Evolutionary conservation across 108 stramenopile species (phyloP).

Genomic region (Fistulifera pelliculosa): DNA sequence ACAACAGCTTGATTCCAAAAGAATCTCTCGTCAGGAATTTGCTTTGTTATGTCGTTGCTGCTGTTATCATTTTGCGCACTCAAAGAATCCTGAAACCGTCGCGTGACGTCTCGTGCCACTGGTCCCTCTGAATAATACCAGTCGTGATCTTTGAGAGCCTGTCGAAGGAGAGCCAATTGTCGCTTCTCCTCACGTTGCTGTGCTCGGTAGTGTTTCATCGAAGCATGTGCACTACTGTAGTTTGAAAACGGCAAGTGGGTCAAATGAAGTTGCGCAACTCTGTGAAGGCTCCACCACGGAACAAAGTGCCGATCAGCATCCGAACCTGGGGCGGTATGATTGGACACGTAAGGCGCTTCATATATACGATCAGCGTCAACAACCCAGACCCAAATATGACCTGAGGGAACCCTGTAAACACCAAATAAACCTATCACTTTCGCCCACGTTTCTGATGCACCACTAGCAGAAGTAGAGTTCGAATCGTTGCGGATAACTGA

Average conservation of each 20-base stretch:
- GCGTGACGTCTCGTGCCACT: conserved; percentile 41
- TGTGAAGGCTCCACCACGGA: conserved; percentile 40
- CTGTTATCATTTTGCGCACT: conserved; percentile 3
- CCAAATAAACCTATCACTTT: conserved; percentile 74
- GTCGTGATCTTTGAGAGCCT: conserved; percentile 63
- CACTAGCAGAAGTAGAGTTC: too few relatives aligned
- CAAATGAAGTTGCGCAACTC: conserved; percentile 47
- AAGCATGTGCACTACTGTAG: neutral
- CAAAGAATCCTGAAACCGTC: conserved; percentile 34
- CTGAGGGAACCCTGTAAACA: conserved; percentile 59
- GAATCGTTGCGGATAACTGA: neutral
- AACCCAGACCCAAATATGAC: conserved; percentile 52
- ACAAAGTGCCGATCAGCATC: neutral
- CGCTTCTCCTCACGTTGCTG: conserved; percentile 46
- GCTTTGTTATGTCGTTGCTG: conserved; percentile 2
- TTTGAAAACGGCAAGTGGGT: conserved; percentile 32
- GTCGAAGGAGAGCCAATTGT: conserved; percentile 58
- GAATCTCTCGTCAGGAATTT: conserved; percentile 72
- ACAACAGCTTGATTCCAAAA: conserved; percentile 90
- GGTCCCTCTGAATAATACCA: conserved; percentile 38
- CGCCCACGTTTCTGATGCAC: neutral
- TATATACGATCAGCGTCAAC: conserved; percentile 46
- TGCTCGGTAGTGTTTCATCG: conserved; percentile 1
- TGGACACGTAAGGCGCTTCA: conserved; percentile 23
- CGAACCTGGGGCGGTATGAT: neutral